These are phyloP conservation scores for Amanita brunnescens DNA, from an alignment of 768 basidiomycete genomes.

Conservation along the genomic window DNA sequence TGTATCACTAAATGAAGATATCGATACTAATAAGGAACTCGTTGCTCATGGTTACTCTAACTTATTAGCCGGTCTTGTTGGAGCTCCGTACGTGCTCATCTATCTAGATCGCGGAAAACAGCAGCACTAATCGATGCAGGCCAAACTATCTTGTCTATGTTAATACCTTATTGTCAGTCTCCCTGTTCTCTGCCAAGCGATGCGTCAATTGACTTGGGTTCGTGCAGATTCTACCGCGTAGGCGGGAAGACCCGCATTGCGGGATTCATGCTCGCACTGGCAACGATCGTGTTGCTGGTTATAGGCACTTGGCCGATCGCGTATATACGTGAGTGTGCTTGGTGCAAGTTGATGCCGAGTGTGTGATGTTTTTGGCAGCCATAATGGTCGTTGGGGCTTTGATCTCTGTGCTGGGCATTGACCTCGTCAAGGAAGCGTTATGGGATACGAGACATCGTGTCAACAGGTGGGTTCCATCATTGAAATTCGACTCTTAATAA, in stretches of 20 bases:
- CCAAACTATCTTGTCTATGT: constrained; percentile 88
- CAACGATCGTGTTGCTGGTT: constrained; percentile 62
- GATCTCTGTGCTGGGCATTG: constrained; percentile 91
- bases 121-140: constrained; percentile 22
- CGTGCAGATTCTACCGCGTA: constrained; percentile 76
- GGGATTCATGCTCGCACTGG: constrained; percentile 76
- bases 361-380: constrained; percentile 33
- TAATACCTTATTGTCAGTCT: constrained; percentile 62
- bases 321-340: constrained; percentile 64
- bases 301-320: constrained; percentile 87
- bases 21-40: constrained; percentile 89
- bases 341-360: neutral
- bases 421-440: constrained; percentile 89
- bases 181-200: neutral
- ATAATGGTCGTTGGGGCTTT: constrained; percentile 87
- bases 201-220: neutral
- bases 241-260: constrained; percentile 82
- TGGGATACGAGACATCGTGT: constrained; percentile 94
- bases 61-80: constrained; percentile 66
- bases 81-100: constrained; percentile 57
- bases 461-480: constrained; percentile 41
- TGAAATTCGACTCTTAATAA: neutral
- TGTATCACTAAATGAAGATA: constrained; percentile 80
- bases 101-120: neutral
- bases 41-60: constrained; percentile 92